Conservation (phyloP, 805 yeast species). For the Suhomyces xylopsoci region DNA sequence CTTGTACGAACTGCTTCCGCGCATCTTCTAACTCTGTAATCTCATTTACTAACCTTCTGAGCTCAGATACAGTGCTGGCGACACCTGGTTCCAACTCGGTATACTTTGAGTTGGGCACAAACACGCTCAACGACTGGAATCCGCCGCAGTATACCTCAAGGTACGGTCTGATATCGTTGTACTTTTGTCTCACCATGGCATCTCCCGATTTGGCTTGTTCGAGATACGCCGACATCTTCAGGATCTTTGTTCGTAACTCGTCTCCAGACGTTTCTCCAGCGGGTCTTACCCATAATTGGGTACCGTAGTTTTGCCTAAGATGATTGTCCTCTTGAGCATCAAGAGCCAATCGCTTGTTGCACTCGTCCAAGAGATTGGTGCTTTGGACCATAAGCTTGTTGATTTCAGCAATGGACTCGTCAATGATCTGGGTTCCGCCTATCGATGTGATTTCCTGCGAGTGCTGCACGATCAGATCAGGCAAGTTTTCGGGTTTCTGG, state of each 20-base stretch:
- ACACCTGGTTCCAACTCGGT: slow-evolving; percentile 31
- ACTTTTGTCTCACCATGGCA: slow-evolving; percentile 44
- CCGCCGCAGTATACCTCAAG: slow-evolving; percentile 47
- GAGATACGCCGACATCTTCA: slow-evolving; percentile 47
- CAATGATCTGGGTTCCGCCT: slow-evolving; percentile 51
- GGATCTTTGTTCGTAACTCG: slow-evolving; percentile 37
- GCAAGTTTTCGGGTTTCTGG: slow-evolving; percentile 55
- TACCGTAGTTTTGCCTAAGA: slow-evolving; percentile 47
- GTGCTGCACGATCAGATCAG: slow-evolving; percentile 54
- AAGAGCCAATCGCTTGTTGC: slow-evolving; percentile 41
- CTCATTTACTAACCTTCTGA: slow-evolving; percentile 33
- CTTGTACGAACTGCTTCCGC: slow-evolving; percentile 39
- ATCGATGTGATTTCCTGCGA: slow-evolving; percentile 48
- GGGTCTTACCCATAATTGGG: slow-evolving; percentile 51
- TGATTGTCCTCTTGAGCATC: slow-evolving; percentile 58
- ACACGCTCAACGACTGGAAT: slow-evolving; percentile 24
- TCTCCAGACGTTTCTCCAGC: slow-evolving; percentile 45
- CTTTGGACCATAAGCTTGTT: slow-evolving; percentile 40
- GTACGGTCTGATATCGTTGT: slow-evolving; percentile 45
- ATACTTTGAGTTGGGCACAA: slow-evolving; percentile 41
- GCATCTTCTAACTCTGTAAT: slow-evolving; percentile 29
- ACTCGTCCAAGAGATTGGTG: slow-evolving; percentile 41
- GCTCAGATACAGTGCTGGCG: slow-evolving; percentile 26
- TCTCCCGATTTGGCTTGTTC: slow-evolving; percentile 64
- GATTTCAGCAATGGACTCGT: slow-evolving; percentile 45